Evolutionary conservation across 2,329 filamentous ascomycete species (phyloP).

Genomic region (Talaromyces sp.): DNA sequence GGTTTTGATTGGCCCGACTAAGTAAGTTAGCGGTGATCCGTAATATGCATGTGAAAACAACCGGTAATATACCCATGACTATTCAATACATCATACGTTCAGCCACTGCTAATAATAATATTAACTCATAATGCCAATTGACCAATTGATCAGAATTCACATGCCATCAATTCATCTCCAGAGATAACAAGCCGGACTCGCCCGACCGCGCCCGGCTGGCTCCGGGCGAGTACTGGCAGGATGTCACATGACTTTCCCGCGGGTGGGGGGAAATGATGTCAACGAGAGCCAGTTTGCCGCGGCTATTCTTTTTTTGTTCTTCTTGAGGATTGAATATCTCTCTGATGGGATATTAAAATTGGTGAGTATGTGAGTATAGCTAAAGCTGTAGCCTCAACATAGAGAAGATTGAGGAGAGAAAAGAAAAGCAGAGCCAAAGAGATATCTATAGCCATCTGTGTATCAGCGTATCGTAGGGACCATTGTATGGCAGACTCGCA

Average conservation of each 20-base stretch:
- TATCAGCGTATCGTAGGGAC: too few relatives aligned
- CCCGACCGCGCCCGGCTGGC: not conserved
- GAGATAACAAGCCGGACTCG: not conserved
- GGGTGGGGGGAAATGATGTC: conserved; percentile 1
- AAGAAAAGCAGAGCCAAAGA: too few relatives aligned
- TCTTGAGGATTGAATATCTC: not conserved
- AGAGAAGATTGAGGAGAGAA: too few relatives aligned
- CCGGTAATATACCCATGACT: not conserved
- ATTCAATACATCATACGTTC: not conserved
- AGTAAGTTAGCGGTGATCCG: not conserved
- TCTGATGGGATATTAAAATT: too few relatives aligned
- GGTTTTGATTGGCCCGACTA: not conserved
- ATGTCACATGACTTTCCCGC: conserved; percentile 13
- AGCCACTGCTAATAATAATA: not conserved
- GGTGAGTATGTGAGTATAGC: too few relatives aligned
- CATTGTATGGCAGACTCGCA: not conserved
- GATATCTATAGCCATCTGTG: too few relatives aligned
- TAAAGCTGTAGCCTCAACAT: too few relatives aligned
- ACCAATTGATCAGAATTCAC: not conserved
- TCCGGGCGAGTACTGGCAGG: not conserved
- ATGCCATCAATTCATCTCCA: conserved; percentile 4
- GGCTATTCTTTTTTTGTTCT: not conserved
- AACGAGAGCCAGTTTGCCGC: conserved; percentile 5
- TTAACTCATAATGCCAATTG: not conserved
- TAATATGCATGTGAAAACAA: not conserved